Conservation (phyloP, 768 basidiomycete species). For the Floccularia luteovirens region DNA sequence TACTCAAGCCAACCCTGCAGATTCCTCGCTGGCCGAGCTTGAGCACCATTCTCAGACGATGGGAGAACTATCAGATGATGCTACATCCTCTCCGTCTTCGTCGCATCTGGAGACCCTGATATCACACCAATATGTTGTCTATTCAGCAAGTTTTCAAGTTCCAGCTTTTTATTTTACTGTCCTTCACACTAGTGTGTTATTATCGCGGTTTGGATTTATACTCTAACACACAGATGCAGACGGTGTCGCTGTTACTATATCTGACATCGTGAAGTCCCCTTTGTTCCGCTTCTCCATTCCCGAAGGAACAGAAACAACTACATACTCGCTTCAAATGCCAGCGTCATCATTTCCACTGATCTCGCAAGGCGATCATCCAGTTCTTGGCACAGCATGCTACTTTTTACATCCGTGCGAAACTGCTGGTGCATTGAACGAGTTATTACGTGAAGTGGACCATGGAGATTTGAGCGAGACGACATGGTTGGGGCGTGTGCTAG, state of each 20-base stretch:
- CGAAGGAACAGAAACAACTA: slow-evolving; percentile 33
- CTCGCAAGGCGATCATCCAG: slow-evolving; percentile 85
- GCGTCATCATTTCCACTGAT: slow-evolving; percentile 63
- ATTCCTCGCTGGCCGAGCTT: too few relatives aligned
- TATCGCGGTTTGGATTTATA: not conserved
- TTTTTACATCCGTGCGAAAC: slow-evolving; percentile 87
- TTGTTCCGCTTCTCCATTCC: slow-evolving; percentile 49
- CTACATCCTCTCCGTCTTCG: slow-evolving; percentile 22
- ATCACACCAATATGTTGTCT: slow-evolving; percentile 62
- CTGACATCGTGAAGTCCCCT: slow-evolving; percentile 45
- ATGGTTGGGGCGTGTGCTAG: slow-evolving; percentile 44
- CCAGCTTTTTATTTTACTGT: slow-evolving; percentile 81
- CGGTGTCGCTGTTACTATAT: slow-evolving; percentile 54
- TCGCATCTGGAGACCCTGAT: slow-evolving; percentile 27
- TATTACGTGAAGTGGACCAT: slow-evolving; percentile 42
- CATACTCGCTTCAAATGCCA: slow-evolving; percentile 46
- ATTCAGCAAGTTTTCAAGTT: slow-evolving; percentile 73
- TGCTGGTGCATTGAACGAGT: slow-evolving; percentile 54
- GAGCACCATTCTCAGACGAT: slow-evolving; percentile 8
- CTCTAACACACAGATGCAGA: slow-evolving; percentile 30
- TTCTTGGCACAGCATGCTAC: slow-evolving; percentile 68
- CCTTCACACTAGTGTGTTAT: slow-evolving; percentile 57
- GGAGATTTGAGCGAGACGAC: slow-evolving; percentile 21
- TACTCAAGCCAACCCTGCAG: slow-evolving; percentile 4
- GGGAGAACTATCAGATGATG: slow-evolving; percentile 24